Evolutionary conservation across 2,329 filamentous ascomycete genomes (phyloP).

Genomic region (Calonectria naviculata): DNA sequence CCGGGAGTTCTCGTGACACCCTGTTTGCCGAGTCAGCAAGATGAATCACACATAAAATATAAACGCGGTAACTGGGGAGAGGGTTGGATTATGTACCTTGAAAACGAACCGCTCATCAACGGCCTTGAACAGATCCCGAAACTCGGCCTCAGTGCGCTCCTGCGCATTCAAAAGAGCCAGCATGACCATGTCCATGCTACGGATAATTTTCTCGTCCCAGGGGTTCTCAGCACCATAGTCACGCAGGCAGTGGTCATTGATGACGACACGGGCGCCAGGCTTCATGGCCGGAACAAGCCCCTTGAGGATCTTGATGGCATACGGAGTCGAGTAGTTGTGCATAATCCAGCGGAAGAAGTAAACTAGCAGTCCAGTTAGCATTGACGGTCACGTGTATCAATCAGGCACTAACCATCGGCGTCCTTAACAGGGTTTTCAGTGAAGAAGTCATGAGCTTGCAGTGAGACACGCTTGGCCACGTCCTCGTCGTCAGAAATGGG

Average conservation of each 20-base stretch:
- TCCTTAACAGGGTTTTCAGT: constrained; percentile 62
- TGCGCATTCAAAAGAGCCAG: constrained; percentile 62
- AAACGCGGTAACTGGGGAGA: rapidly evolving
- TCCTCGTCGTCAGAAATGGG: constrained; percentile 52
- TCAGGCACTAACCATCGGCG: constrained; percentile 58
- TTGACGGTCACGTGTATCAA: neutral
- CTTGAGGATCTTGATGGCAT: constrained; percentile 59
- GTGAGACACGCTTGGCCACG: constrained; percentile 52
- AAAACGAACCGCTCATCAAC: constrained; percentile 57
- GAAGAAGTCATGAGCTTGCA: constrained; percentile 68
- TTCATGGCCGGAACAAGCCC: constrained; percentile 66
- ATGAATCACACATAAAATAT: no score
- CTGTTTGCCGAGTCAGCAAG: constrained; percentile 36
- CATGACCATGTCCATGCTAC: constrained; percentile 65
- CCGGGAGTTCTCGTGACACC: constrained; percentile 53
- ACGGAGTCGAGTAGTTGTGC: constrained; percentile 69
- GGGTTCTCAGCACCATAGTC: constrained; percentile 51
- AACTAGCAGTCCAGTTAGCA: constrained; percentile 46
- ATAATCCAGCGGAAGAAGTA: constrained; percentile 71
- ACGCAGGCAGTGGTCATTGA: constrained; percentile 58
- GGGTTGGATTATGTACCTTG: constrained; percentile 41
- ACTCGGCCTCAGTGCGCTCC: constrained; percentile 60
- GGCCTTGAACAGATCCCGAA: constrained; percentile 54
- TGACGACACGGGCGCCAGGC: constrained; percentile 60
- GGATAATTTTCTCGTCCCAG: constrained; percentile 60